Conservation (phyloP, 1,284 basidiomycete genomes). For the Limonomyces culmigenus region DNA sequence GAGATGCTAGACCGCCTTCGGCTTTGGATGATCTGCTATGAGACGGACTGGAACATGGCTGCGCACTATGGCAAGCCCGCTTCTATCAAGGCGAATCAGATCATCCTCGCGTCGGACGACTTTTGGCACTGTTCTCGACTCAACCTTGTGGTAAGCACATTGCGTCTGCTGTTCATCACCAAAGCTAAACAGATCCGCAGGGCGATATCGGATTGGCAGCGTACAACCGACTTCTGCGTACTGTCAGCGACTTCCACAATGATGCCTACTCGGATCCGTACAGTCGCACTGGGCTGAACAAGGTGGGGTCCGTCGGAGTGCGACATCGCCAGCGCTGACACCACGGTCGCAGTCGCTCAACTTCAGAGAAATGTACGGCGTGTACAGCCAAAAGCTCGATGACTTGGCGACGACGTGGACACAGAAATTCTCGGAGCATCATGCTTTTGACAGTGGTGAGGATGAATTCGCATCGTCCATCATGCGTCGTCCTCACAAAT, state of each 20-base stretch:
- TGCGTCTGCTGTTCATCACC: neutral
- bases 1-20: slow-evolving; percentile 69
- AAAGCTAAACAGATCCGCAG: slow-evolving; percentile 15
- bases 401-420: slow-evolving; percentile 50
- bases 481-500: neutral
- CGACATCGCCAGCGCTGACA: neutral
- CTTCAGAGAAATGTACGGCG: slow-evolving; percentile 43
- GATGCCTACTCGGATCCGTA: slow-evolving; percentile 60
- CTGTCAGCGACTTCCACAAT: slow-evolving; percentile 59
- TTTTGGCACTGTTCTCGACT: slow-evolving; percentile 62
- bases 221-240: slow-evolving; percentile 49
- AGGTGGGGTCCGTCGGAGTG: slow-evolving; percentile 18
- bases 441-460: slow-evolving; percentile 18
- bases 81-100: slow-evolving; percentile 75
- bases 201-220: slow-evolving; percentile 62
- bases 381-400: slow-evolving; percentile 40
- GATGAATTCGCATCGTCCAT: neutral
- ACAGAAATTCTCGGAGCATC: slow-evolving; percentile 33
- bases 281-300: slow-evolving; percentile 54
- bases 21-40: slow-evolving; percentile 80
- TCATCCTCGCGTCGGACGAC: slow-evolving; percentile 53
- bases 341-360: slow-evolving; percentile 30
- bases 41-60: slow-evolving; percentile 66
- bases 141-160: slow-evolving; percentile 22
- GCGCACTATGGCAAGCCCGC: slow-evolving; percentile 81